These are phyloP conservation scores for Phylloporus sp. DNA, from an alignment of 768 basidiomycete genomes.

Conservation along the genomic window DNA sequence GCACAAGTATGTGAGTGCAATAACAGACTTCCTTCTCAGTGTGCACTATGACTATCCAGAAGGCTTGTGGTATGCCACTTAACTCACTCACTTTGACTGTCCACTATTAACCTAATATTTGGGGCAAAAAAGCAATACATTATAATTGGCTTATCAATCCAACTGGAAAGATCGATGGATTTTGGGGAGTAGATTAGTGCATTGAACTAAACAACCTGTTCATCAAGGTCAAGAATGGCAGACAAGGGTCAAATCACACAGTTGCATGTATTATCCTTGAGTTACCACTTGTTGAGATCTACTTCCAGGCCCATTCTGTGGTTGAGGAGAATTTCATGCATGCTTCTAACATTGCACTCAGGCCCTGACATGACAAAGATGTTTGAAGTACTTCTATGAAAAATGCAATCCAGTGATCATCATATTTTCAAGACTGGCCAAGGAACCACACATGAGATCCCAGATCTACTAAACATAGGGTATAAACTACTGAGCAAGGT, in stretches of 20 bases:
- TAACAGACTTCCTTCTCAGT: constrained; percentile 19
- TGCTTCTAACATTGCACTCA: not conserved
- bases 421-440: not conserved
- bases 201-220: constrained; percentile 42
- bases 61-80: not conserved
- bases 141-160: constrained; percentile 31
- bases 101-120: too few relatives aligned
- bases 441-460: not conserved
- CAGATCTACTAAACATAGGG: not conserved
- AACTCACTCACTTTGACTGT: too few relatives aligned
- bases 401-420: not conserved
- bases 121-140: not conserved
- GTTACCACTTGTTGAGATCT: constrained; percentile 1
- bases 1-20: constrained; percentile 33
- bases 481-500: not conserved
- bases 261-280: not conserved
- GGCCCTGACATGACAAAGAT: not conserved
- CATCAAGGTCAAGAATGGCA: constrained; percentile 25
- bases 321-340: not conserved
- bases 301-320: not conserved
- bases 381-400: not conserved
- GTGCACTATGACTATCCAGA: not conserved
- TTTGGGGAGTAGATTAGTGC: constrained; percentile 37
- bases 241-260: not conserved
- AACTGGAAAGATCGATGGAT: constrained; percentile 30